Evolutionary conservation across 176 grass and related monocot genomes (phyloP), one percentile per base, ranked within the genome.

Genomic region (Oryza nivara): DNA sequence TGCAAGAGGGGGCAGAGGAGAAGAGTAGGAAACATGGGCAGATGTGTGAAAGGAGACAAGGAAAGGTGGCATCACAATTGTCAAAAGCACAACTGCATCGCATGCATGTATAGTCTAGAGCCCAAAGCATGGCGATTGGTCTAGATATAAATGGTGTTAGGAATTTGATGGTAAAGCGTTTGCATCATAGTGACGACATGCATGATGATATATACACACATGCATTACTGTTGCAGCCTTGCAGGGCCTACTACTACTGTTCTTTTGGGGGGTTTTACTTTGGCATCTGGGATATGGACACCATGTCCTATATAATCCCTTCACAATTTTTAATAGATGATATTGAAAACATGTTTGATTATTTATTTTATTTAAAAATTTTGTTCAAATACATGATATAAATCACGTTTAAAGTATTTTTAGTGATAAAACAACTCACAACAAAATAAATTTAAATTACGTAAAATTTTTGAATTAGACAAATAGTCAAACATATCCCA

Each of bases 101-200:
- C 85, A 26, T 32, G 30, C 28, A 47, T 8, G 7, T 41, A 41
- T 7, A 48, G 82, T 75, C 82, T 61, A 75, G 85, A 80, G 65
- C 2, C 30, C 77, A 60, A 61, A 71, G 9, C 65, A 20, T 6
- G 35, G n/a, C 73, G 51, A 78, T 30, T 78, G 65, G 72, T 13
- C 20, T 8, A 8, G 36, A 23, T 14, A 25, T 63, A 38, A 83
- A 40, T 17, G 36, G 38, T 16, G 12, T 26, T 72, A 82, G 67
- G 46, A 75, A 6, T 34, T 10, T 1, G 7, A 48, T 74, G 88
- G 83, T 51, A 76, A 68, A 40, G 11, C 74, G 12, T 47, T 19
- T 9, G 74, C 88, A 61, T 83, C 84, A 86, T 15, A 3, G 15
- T 86, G 88, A 90, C 74, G 79, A 0, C 88, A 81, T 35, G 69